Evolutionary conservation across 2,329 filamentous ascomycete genomes (phyloP).

Genomic region (Botrytis squamosa): DNA sequence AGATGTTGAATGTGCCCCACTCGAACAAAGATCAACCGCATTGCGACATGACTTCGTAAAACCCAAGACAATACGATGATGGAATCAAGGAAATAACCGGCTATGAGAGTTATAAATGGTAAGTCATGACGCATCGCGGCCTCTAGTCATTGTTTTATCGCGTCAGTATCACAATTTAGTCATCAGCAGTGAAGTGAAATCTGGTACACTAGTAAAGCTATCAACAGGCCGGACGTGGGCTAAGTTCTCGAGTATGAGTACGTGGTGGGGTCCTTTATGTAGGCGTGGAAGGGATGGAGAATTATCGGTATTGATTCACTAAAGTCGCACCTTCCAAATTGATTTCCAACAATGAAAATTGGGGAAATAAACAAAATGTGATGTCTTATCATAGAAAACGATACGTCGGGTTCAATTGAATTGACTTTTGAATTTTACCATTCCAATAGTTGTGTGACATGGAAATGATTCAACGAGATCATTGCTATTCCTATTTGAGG

Average conservation of each 20-base stretch:
- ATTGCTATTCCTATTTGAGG: rapidly evolving
- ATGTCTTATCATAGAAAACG: not conserved
- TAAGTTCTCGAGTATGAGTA: not conserved
- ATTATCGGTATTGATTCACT: not conserved
- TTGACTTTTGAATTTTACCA: not conserved
- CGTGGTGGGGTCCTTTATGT: not conserved
- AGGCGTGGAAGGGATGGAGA: not conserved
- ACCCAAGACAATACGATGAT: not conserved
- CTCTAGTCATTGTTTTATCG: not conserved
- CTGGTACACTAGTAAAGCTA: not conserved
- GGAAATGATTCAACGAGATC: not conserved
- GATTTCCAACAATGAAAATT: not conserved
- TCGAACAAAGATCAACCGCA: not conserved
- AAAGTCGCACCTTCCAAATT: not conserved
- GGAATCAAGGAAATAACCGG: not conserved
- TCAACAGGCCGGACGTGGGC: not conserved
- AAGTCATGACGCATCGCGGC: not conserved
- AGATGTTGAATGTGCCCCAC: not conserved
- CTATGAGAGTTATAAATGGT: not conserved
- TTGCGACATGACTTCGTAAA: not conserved
- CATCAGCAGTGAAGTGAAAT: not conserved
- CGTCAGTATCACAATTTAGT: not conserved
- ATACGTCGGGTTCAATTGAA: not conserved
- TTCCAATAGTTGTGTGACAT: not conserved
- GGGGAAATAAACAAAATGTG: not conserved